Conservation (phyloP, 257 asterid species). For the Capsicum baccatum region DNA sequence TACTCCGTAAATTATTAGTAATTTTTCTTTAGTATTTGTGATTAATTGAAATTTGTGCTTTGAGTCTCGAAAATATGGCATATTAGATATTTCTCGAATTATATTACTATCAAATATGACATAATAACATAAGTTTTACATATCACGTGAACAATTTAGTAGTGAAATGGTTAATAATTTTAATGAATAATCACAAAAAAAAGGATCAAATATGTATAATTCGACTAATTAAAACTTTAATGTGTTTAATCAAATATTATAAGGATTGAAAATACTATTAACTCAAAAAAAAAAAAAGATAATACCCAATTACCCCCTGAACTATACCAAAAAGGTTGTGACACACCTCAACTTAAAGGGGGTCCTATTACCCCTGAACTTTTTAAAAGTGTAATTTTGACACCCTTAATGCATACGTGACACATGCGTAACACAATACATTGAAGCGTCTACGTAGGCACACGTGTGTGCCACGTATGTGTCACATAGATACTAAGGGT, state of each 20-base stretch:
- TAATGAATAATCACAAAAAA: not conserved
- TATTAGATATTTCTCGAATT: not conserved
- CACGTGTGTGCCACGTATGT: too few relatives aligned
- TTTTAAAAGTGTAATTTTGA: too few relatives aligned
- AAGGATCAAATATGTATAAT: not conserved
- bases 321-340: too few relatives aligned
- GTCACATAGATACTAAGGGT: too few relatives aligned
- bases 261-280: not conserved
- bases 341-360: too few relatives aligned
- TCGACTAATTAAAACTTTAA: not conserved
- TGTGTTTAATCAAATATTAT: not conserved
- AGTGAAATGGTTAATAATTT: not conserved
- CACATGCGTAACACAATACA: too few relatives aligned
- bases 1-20: not conserved
- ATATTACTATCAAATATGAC: not conserved
- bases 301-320: too few relatives aligned
- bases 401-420: too few relatives aligned
- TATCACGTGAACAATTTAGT: not conserved
- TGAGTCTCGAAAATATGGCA: not conserved
- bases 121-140: not conserved
- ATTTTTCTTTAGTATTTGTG: not conserved
- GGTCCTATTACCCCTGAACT: too few relatives aligned
- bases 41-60: not conserved
- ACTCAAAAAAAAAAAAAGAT: not conserved
- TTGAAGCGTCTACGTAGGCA: too few relatives aligned